Conservation (phyloP, 176 grass and related monocot genomes). For the Musa schizocarpa region DNA sequence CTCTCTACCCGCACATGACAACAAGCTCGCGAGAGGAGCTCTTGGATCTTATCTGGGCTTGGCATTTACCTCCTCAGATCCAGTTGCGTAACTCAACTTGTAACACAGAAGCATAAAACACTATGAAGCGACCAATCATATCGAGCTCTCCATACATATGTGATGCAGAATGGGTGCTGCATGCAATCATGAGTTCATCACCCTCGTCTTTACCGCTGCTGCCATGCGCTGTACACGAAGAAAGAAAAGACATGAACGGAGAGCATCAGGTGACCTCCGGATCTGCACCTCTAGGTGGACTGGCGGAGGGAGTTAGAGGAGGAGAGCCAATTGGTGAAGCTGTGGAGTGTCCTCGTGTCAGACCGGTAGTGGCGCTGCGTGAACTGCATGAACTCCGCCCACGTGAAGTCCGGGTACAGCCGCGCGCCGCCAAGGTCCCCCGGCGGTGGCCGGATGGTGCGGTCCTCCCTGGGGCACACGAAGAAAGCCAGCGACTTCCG, state of each 20-base stretch:
- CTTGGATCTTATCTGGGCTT: neutral
- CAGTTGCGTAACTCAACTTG: neutral
- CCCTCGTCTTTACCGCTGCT: too few species aligned
- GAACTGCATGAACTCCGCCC: slow-evolving; percentile 76
- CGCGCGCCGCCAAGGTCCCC: slow-evolving; percentile 11
- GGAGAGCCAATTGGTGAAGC: slow-evolving; percentile 57
- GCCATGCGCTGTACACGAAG: too few species aligned
- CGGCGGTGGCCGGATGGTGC: slow-evolving; percentile 62
- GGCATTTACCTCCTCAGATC: neutral
- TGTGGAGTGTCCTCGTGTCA: slow-evolving; percentile 64
- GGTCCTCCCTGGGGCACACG: slow-evolving; percentile 70
- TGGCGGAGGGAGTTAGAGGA: neutral
- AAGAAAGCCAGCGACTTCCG: slow-evolving; percentile 86
- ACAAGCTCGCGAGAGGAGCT: neutral
- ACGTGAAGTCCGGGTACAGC: slow-evolving; percentile 87
- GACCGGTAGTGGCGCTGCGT: slow-evolving; percentile 86
- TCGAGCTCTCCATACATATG: neutral
- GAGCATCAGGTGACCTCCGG: too few species aligned
- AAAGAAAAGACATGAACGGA: too few species aligned
- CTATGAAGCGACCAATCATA: neutral
- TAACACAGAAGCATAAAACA: neutral
- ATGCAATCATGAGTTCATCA: too few species aligned
- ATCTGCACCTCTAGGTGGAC: neutral
- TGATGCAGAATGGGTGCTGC: too few species aligned
- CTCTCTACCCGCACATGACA: neutral